A percentile compares a stretch with the other conserved stretches of the same genome.
phyloP scores from a whole-genome alignment of 495 filamentous ascomycete genomes.

The Terfezia boudieri region DNA sequence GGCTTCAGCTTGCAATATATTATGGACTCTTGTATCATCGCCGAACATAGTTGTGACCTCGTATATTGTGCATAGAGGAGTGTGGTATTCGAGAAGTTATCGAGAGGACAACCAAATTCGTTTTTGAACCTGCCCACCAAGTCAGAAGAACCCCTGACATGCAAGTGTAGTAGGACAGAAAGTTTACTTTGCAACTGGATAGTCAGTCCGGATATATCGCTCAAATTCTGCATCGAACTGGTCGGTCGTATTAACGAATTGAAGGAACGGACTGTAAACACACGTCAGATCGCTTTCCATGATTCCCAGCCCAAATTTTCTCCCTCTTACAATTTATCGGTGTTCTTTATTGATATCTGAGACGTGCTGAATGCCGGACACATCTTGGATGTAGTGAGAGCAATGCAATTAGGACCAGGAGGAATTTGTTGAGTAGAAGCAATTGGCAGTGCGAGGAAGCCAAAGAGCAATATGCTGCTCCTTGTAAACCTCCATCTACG shows the following conservation, averaged over 20 bases:
- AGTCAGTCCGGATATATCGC: constrained; percentile 49
- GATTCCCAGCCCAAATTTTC: not conserved
- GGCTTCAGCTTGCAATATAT: constrained; percentile 40
- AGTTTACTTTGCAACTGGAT: constrained; percentile 51
- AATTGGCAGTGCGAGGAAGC: not conserved
- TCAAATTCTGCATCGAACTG: constrained; percentile 59
- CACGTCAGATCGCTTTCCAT: constrained; percentile 2
- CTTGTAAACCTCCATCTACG: not conserved
- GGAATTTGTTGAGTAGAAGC: not conserved
- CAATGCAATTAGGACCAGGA: constrained; percentile 34
- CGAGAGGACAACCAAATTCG: constrained; percentile 56
- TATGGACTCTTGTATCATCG: constrained; percentile 80
- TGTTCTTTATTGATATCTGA: constrained; percentile 52
- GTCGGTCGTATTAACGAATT: constrained; percentile 48
- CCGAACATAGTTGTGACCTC: constrained; percentile 79
- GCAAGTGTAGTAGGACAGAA: not conserved
- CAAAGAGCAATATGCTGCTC: not conserved
- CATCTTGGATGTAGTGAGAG: constrained; percentile 50
- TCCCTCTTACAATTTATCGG: constrained; percentile 52
- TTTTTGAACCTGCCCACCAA: constrained; percentile 37
- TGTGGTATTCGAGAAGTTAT: constrained; percentile 61
- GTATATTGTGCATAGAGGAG: constrained; percentile 86
- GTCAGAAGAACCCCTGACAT: constrained; percentile 12
- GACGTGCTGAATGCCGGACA: constrained; percentile 70
- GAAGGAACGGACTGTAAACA: constrained; percentile 58